Base-by-base conservation (phyloP, 225 moss, liverwort and hornwort species). In the Asterella californica region DNA sequence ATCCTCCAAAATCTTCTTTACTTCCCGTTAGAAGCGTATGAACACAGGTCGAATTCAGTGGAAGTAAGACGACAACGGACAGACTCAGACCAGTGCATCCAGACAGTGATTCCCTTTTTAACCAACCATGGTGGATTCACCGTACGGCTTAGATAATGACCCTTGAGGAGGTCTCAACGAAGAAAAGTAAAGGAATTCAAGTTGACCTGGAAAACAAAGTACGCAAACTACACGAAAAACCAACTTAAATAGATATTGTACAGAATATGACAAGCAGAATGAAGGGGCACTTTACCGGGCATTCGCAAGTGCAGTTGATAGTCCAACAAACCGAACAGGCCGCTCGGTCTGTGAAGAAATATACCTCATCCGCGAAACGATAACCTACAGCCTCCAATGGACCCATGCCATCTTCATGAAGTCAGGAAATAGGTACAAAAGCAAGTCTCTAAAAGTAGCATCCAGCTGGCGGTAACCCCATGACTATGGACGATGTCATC, bases 291-390 rank as follows among this genome's bases (percentile, higher is more conserved):
- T 57, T 77, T 86, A 96, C 96, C 93, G 85, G 38, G 99, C 99
- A 90, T 99, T 99, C 49, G 99, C 99, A 83, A 99, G 95, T 36
- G 99, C 99, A 78, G 99, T 99, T 70, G 99, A 99, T 48, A 99
- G 83, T 81, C 99, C 99, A 73, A 99, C 87, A 77, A 99, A 99
- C 57, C 95, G 90, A 81, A 99, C 91, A 72, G 99, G 92, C 50
- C 88, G 88, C 42, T 95, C 95, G 85, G 99, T 99, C 83, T 99
- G 94, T 38, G 99, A 99, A 34, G 99, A 99, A 76, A 99, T 99
- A 73, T 99, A 99, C 82, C 99, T 90, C 99, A 99, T 99, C 46
- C 99, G 90, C 34, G 99, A 99, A 36, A 99, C 99, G 84, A 99
- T 99, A 29, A 99, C 99, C 94, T 96, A 75, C 53, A 36, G 33